phyloP scores from a whole-genome alignment of 75 land plant genomes.

The Azolla pinnata region DNA sequence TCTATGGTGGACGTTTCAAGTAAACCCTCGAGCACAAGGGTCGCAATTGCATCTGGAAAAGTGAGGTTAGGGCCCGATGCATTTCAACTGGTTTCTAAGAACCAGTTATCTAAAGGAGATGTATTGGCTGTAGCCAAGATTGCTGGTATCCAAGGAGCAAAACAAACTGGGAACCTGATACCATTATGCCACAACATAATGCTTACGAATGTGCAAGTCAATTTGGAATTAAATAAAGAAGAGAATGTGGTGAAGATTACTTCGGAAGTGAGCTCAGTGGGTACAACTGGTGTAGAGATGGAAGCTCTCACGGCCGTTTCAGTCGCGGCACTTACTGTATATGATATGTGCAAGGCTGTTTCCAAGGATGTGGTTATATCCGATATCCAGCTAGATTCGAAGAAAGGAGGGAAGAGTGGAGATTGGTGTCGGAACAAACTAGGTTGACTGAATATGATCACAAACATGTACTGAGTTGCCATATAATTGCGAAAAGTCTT shows the following conservation, averaged over 20 bases:
- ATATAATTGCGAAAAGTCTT: too few relatives aligned
- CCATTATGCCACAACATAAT: slow-evolving; percentile 89
- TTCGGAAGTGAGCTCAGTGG: slow-evolving; percentile 64
- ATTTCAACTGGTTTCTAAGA: slow-evolving; percentile 60
- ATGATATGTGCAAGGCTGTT: slow-evolving; percentile 97
- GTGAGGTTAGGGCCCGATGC: slow-evolving; percentile 61
- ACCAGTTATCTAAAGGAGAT: slow-evolving; percentile 87
- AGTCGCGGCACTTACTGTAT: slow-evolving; percentile 84
- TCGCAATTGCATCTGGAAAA: slow-evolving; percentile 71
- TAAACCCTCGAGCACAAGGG: slow-evolving; percentile 48
- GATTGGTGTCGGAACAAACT: slow-evolving; percentile 53
- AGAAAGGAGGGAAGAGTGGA: slow-evolving; percentile 91
- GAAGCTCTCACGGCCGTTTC: slow-evolving; percentile 91
- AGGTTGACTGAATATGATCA: too few relatives aligned
- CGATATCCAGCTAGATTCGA: slow-evolving; percentile 51
- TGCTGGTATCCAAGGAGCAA: slow-evolving; percentile 89
- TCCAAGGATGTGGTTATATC: slow-evolving; percentile 69
- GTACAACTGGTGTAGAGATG: slow-evolving; percentile 97
- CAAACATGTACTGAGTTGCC: too few relatives aligned
- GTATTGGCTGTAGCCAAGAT: slow-evolving; percentile 85
- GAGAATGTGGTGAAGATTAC: slow-evolving; percentile 61
- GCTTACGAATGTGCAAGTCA: slow-evolving; percentile 50
- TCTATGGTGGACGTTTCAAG: slow-evolving; percentile 79
- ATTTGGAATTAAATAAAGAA: slow-evolving; percentile 39
- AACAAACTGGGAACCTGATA: slow-evolving; percentile 74